A percentile compares a stretch with the other conserved stretches of the same genome.
Evolutionary conservation across 1,284 basidiomycete genomes (phyloP).

Genomic region (Ganoderma sp.): DNA sequence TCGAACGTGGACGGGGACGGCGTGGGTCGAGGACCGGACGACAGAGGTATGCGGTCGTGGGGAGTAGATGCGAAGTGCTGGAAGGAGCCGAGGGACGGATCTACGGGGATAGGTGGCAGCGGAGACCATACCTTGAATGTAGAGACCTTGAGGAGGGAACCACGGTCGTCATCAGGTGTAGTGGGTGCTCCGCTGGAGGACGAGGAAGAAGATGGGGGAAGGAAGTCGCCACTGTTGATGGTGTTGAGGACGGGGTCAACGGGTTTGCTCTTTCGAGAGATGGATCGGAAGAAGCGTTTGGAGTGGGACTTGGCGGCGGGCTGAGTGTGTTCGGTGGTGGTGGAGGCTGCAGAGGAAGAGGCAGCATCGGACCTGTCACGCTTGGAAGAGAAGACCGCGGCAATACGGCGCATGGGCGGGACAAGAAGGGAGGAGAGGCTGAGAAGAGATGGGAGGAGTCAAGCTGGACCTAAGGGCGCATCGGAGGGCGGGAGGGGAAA

Average conservation of each 20-base stretch:
- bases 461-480: conserved; percentile 27
- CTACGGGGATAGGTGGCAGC: conserved; percentile 20
- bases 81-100: conserved; percentile 23
- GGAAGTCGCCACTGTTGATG: conserved; percentile 33
- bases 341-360: conserved; percentile 35
- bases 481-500: conserved; percentile 18
- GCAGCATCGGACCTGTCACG: conserved; percentile 54
- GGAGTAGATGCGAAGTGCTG: conserved; percentile 19
- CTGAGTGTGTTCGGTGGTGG: conserved; percentile 20
- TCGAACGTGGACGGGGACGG: conserved; percentile 30
- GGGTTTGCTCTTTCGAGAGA: conserved; percentile 38
- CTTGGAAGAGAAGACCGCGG: conserved; percentile 59
- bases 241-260: conserved; percentile 30
- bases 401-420: conserved; percentile 56
- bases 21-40: conserved; percentile 17
- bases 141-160: conserved; percentile 43
- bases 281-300: conserved; percentile 40
- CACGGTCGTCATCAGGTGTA: conserved; percentile 65
- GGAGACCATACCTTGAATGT: conserved; percentile 28
- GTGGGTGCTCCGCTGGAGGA: conserved; percentile 62
- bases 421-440: conserved; percentile 6
- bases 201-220: conserved; percentile 56
- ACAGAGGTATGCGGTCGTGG: conserved; percentile 23
- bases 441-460: conserved; percentile 17
- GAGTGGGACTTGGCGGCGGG: conserved; percentile 33